These are phyloP conservation scores for Scedosporium boydii DNA, from an alignment of 2,329 filamentous ascomycete species.

Conservation along the genomic window DNA sequence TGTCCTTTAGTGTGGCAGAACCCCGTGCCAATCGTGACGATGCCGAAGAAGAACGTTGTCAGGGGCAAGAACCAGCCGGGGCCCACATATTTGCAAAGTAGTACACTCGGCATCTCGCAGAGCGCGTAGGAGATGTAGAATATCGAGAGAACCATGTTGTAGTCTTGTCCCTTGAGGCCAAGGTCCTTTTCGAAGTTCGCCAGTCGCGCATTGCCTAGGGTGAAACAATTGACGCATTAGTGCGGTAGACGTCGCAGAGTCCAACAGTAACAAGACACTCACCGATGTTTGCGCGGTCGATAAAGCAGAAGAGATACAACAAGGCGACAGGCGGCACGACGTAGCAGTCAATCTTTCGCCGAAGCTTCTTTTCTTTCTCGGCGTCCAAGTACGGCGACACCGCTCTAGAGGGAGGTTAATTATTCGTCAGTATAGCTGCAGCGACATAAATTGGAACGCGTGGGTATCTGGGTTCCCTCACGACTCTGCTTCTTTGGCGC, in stretches of 20 bases:
- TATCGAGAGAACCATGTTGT: constrained; percentile 41
- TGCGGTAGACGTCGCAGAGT: constrained; percentile 31
- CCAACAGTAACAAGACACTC: constrained; percentile 35
- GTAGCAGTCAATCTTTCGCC: constrained; percentile 51
- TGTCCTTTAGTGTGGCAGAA: constrained; percentile 36
- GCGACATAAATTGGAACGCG: no score
- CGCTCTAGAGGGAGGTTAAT: not conserved
- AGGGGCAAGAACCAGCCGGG: constrained; percentile 37
- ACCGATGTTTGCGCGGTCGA: constrained; percentile 36
- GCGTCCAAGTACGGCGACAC: constrained; percentile 14
- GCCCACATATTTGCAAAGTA: constrained; percentile 43
- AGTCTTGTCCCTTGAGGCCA: constrained; percentile 46
- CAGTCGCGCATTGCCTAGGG: constrained; percentile 31
- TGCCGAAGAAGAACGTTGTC: constrained; percentile 41
- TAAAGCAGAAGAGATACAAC: constrained; percentile 58
- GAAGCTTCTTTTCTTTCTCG: constrained; percentile 26
- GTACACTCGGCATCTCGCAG: constrained; percentile 45
- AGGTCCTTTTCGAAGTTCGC: constrained; percentile 23
- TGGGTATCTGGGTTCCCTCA: not conserved
- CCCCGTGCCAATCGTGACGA: constrained; percentile 38
- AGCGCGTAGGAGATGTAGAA: constrained; percentile 45
- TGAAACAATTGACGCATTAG: no score
- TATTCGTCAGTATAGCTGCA: not conserved
- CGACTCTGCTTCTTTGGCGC: not conserved
- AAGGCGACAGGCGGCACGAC: constrained; percentile 53